Base-by-base conservation (phyloP, 2,329 filamentous ascomycete species). In the Epichloe elymi region DNA sequence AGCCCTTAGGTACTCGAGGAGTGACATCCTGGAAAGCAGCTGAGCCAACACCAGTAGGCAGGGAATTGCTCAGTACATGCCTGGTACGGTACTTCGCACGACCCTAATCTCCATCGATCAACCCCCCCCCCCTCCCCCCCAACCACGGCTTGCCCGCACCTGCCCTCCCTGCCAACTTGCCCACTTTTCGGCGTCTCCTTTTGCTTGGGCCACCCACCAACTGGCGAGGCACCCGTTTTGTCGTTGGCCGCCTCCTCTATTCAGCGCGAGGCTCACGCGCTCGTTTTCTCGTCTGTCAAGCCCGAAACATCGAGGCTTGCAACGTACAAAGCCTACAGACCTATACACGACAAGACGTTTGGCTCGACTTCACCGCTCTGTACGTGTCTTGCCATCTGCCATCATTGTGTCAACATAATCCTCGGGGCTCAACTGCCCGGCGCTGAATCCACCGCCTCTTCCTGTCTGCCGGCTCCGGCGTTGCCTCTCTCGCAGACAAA, bases 261-360 rank as follows among this genome's bases (percentile, higher is more conserved):
- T 43, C 52, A 51, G 48, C 55, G 55, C 55, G 55, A 56, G 49
- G 35, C 48, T 55, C 48, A 51, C 55, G 51, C 55, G 55, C 51
- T 47, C 39, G 41, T 45, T 48, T 46, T 51, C 52, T 41, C 35
- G 26, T 43, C 37, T 37, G 36, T 37, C 40, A 52, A 41, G 17
- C 48, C 41, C 42, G 47, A 15, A 35, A 19, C 43, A 50, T 37
- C 20, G 8, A 42, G 51, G 41, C 20, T 39, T 46, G 51, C 47
- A 44, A 26, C 42, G 14, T 46, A 35, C 43, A 50, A 8, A 14
- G 19, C 38, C n/a, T 26, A 10, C 33, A 26, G 30, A 17, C 17
- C 17, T 40, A 17, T 49, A n/a, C 46, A 37, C 41, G 36, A 17
- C 35, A 38, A 37, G 12, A 26, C 33, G 30, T 30, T 23, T 23